phyloP scores from a whole-genome alignment of 1,284 basidiomycete species.

The Meripilus lineatus region DNA sequence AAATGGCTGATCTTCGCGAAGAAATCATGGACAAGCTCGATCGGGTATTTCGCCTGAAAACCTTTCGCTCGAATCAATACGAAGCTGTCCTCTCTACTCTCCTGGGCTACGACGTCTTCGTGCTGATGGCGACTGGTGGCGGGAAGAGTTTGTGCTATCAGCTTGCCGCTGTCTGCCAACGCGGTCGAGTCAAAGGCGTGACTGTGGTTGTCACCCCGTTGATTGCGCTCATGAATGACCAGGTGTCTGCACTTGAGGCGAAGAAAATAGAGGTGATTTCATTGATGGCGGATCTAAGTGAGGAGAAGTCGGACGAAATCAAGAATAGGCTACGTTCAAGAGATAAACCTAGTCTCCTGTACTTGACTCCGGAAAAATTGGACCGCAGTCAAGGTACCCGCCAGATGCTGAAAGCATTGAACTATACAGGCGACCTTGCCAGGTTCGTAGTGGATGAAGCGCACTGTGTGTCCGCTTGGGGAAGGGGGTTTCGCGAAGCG shows the following conservation, averaged over 20 bases:
- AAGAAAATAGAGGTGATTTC: slow-evolving; percentile 71
- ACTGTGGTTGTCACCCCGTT: slow-evolving; percentile 92
- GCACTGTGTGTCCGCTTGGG: slow-evolving; percentile 88
- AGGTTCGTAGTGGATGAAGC: slow-evolving; percentile 97
- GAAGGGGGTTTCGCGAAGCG: slow-evolving; percentile 76
- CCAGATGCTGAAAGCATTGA: slow-evolving; percentile 53
- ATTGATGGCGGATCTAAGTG: slow-evolving; percentile 59
- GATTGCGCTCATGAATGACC: slow-evolving; percentile 88
- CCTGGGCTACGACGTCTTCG: slow-evolving; percentile 83
- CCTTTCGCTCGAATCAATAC: slow-evolving; percentile 83
- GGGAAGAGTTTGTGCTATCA: slow-evolving; percentile 89
- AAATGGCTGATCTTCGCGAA: too few species aligned
- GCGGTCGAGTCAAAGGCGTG: slow-evolving; percentile 73
- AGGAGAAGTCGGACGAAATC: slow-evolving; percentile 30
- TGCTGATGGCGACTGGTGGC: slow-evolving; percentile 96
- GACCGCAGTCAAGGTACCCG: slow-evolving; percentile 57
- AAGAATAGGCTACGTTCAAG: neutral
- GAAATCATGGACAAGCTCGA: slow-evolving; percentile 65
- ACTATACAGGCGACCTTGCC: slow-evolving; percentile 59
- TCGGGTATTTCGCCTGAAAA: slow-evolving; percentile 60
- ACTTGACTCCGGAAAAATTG: slow-evolving; percentile 93
- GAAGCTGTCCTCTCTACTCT: slow-evolving; percentile 84
- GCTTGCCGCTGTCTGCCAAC: slow-evolving; percentile 80
- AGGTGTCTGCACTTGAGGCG: slow-evolving; percentile 68
- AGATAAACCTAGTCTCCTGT: slow-evolving; percentile 59